Evolutionary conservation across 305 asterid genomes (phyloP).

Genomic region (Solanum hybrid): DNA sequence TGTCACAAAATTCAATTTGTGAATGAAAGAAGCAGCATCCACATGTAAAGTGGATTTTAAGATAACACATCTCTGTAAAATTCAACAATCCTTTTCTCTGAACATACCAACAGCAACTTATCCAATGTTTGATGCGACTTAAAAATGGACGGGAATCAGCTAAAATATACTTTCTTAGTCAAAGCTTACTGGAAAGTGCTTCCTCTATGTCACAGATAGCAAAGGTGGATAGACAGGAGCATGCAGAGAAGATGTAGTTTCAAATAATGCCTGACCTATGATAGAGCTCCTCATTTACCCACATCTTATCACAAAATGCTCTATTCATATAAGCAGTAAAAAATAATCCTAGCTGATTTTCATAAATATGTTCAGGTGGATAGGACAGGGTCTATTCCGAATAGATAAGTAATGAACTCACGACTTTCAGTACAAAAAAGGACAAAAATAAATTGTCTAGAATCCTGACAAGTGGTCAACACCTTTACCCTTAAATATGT

Average conservation of each 20-base stretch:
- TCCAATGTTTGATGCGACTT: neutral
- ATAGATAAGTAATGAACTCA: neutral
- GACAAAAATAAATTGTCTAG: neutral
- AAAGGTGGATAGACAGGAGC: neutral
- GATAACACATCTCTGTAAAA: neutral
- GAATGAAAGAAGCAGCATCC: neutral
- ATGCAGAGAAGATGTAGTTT: neutral
- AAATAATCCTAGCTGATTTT: neutral
- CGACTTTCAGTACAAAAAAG: neutral
- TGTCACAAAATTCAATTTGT: neutral
- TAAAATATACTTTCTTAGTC: neutral
- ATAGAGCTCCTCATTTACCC: neutral
- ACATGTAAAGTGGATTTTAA: neutral
- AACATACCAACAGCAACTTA: neutral
- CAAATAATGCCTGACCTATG: neutral
- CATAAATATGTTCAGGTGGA: neutral
- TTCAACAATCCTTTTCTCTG: neutral
- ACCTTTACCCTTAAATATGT: neutral
- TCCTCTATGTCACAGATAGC: neutral
- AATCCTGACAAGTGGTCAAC: neutral
- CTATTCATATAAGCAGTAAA: neutral
- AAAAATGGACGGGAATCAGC: neutral
- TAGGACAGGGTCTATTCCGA: neutral
- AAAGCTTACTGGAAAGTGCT: neutral
- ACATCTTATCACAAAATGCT: neutral